A percentile compares a stretch with the other conserved stretches of the same genome.
These are phyloP conservation scores for Bipolaris cookei DNA, from an alignment of 2,329 filamentous ascomycete genomes.

Conservation along the genomic window DNA sequence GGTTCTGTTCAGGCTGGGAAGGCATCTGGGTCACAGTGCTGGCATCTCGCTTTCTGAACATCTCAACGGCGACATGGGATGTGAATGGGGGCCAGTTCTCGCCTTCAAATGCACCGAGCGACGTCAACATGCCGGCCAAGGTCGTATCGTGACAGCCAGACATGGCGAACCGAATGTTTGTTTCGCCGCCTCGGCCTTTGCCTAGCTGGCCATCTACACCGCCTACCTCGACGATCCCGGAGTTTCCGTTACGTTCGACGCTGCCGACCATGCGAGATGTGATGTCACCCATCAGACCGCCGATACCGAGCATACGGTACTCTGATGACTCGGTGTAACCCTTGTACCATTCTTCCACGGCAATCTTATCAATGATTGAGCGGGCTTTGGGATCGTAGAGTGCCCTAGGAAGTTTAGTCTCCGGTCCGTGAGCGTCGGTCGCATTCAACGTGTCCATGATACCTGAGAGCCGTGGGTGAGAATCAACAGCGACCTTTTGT, in stretches of 20 bases:
- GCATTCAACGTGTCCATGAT: constrained; percentile 95
- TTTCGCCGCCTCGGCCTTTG: constrained; percentile 56
- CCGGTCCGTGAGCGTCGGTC: constrained; percentile 80
- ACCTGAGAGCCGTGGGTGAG: constrained; percentile 80
- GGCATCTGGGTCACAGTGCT: background rate
- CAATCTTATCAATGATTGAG: constrained; percentile 73
- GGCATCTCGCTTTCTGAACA: constrained; percentile 68
- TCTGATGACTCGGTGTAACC: constrained; percentile 85
- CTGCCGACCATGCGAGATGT: constrained; percentile 59
- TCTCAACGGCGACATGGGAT: constrained; percentile 86
- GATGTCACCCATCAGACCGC: constrained; percentile 81
- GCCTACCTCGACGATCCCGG: constrained; percentile 51
- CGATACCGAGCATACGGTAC: constrained; percentile 89
- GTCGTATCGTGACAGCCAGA: constrained; percentile 95
- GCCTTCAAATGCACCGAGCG: constrained; percentile 78
- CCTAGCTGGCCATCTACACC: constrained; percentile 42
- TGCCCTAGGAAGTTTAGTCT: constrained; percentile 77
- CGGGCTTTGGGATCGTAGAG: constrained; percentile 83
- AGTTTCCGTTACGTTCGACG: constrained; percentile 44
- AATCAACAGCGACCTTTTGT: constrained; percentile 76
- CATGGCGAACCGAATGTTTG: constrained; percentile 73
- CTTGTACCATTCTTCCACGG: constrained; percentile 89
- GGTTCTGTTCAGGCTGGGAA: constrained; percentile 3
- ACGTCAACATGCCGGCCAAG: constrained; percentile 76
- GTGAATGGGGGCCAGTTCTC: constrained; percentile 90